A percentile compares a stretch with the other conserved stretches of the same genome.
These are phyloP conservation scores for Colletotrichum sp. DNA, from an alignment of 2,329 filamentous ascomycete species.

Conservation along the genomic window DNA sequence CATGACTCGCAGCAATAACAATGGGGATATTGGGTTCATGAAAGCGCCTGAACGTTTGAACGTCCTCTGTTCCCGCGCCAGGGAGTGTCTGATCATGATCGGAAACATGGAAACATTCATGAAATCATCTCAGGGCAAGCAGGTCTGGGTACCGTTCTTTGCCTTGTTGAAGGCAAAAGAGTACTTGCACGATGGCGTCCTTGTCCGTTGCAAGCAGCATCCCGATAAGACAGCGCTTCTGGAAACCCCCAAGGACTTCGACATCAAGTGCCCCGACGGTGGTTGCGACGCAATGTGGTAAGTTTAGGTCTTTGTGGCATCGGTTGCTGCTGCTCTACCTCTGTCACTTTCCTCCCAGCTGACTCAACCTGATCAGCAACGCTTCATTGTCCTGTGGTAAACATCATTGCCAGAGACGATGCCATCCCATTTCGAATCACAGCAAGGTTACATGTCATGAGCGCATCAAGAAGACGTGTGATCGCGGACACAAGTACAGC, in stretches of 20 bases:
- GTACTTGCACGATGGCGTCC: constrained; percentile 64
- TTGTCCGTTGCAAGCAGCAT: constrained; percentile 65
- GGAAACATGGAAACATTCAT: constrained; percentile 73
- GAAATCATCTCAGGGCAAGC: constrained; percentile 58
- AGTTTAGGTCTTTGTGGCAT: constrained; percentile 24
- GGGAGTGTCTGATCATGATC: constrained; percentile 70
- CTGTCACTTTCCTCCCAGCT: background rate
- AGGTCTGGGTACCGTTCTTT: constrained; percentile 64
- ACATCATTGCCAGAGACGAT: constrained; percentile 64
- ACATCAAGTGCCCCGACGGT: constrained; percentile 68
- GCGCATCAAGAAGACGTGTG: constrained; percentile 50
- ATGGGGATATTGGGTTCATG: constrained; percentile 75
- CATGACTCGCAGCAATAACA: constrained; percentile 68
- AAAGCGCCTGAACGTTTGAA: constrained; percentile 69
- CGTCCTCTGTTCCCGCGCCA: constrained; percentile 71
- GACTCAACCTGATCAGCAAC: background rate
- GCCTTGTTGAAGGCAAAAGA: constrained; percentile 54
- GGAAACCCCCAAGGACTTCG: constrained; percentile 60
- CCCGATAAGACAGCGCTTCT: constrained; percentile 53
- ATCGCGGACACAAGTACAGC: constrained; percentile 52
- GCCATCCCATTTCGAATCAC: constrained; percentile 68
- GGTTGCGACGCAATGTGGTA: constrained; percentile 71
- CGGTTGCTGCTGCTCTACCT: background rate
- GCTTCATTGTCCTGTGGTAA: constrained; percentile 47
- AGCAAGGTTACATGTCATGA: constrained; percentile 44